These are phyloP conservation scores for Colletotrichum incanum DNA, from an alignment of 2,329 filamentous ascomycete genomes.

Conservation along the genomic window DNA sequence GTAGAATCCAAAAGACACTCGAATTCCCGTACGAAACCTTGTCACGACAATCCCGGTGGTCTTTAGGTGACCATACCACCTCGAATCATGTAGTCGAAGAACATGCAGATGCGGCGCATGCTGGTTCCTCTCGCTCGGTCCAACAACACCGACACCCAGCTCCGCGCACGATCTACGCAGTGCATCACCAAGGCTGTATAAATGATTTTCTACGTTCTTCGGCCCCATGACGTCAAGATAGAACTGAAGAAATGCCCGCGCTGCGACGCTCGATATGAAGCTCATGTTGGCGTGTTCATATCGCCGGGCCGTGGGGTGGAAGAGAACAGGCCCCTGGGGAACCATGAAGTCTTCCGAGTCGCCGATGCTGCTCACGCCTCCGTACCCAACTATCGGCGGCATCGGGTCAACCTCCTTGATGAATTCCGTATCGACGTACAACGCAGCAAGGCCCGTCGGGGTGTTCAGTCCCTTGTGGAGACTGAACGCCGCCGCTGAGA, in stretches of 20 bases:
- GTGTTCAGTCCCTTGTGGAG: conserved; percentile 54
- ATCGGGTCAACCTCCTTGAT: conserved; percentile 45
- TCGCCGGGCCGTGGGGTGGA: conserved; percentile 47
- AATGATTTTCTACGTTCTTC: conserved; percentile 47
- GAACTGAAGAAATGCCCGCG: conserved; percentile 47
- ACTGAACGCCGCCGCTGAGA: conserved; percentile 52
- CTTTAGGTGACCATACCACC: conserved; percentile 46
- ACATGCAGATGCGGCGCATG: conserved; percentile 52
- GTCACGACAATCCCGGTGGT: conserved; percentile 43
- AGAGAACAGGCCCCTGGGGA: conserved; percentile 40
- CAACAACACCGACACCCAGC: conserved; percentile 46
- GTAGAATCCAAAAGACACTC: conserved; percentile 50
- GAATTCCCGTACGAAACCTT: conserved; percentile 47
- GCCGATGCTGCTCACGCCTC: conserved; percentile 44
- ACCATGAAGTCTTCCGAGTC: conserved; percentile 45
- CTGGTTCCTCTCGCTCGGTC: conserved; percentile 41
- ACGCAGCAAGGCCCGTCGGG: conserved; percentile 50
- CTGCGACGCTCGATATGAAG: conserved; percentile 46
- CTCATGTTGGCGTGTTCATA: conserved; percentile 53
- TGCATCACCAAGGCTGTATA: conserved; percentile 47
- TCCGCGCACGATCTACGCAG: conserved; percentile 43
- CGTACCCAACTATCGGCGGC: conserved; percentile 50
- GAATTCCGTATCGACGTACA: conserved; percentile 49
- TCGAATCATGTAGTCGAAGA: conserved; percentile 45
- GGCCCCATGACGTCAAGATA: conserved; percentile 48